A percentile compares a stretch with the other conserved stretches of the same genome.
These are phyloP conservation scores for Lodderomyces elongisporus DNA, from an alignment of 1,139 yeast species.

Conservation along the genomic window DNA sequence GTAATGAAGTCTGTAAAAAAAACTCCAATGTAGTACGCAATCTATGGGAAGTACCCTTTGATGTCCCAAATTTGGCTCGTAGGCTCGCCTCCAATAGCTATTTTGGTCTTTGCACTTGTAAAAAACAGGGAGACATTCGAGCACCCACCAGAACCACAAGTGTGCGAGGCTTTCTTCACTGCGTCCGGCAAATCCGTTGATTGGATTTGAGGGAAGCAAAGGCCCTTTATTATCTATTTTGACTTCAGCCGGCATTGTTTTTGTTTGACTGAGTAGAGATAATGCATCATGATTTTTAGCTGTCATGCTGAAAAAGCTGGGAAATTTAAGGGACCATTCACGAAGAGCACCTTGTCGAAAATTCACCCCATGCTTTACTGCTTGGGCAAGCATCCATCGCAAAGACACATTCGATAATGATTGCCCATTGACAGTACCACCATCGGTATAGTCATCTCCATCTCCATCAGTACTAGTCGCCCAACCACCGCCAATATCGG, in stretches of 20 bases:
- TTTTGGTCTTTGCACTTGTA: conserved; percentile 39
- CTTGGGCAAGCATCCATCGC: conserved; percentile 56
- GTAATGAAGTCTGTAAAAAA: conserved; percentile 48
- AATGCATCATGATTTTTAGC: not conserved
- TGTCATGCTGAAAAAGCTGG: not conserved
- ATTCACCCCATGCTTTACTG: conserved; percentile 43
- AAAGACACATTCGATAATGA: conserved; percentile 38
- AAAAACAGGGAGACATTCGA: conserved; percentile 57
- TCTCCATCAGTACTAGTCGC: conserved; percentile 27
- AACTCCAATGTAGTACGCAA: conserved; percentile 58
- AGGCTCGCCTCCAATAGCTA: conserved; percentile 45
- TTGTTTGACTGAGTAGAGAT: not conserved
- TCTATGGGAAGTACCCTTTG: conserved; percentile 42
- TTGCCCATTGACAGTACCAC: too few species aligned
- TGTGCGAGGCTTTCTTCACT: conserved; percentile 19
- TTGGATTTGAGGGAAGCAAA: not conserved
- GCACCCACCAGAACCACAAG: conserved; percentile 50
- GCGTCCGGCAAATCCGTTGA: conserved; percentile 33
- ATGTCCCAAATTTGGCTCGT: conserved; percentile 52
- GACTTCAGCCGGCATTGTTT: not conserved
- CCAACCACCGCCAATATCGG: conserved; percentile 68
- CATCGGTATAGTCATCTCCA: too few species aligned
- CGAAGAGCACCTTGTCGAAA: conserved; percentile 38
- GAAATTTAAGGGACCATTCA: conserved; percentile 25
- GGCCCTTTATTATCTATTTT: not conserved